Evolutionary conservation across 768 basidiomycete species (phyloP), one percentile per base, ranked within the genome.

Genomic region (Phanerochaete carnosa): DNA sequence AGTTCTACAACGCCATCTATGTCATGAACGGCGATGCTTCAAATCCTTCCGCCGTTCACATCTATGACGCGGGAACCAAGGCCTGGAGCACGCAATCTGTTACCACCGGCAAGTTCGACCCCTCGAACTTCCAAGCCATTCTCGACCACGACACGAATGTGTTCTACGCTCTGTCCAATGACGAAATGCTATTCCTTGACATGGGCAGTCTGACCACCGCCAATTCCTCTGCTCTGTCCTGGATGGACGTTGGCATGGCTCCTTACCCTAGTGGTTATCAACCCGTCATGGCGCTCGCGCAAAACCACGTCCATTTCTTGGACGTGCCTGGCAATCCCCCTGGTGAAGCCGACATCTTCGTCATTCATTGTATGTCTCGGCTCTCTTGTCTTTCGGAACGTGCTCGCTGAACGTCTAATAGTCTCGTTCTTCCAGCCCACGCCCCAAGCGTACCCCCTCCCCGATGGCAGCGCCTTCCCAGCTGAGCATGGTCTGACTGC

Each of bases 131-230:
- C 67, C 80, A 77, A 28, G 83, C 90, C 28, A 86, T 96, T 62
- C 82, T 98, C 33, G 95, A 98, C 75, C 95, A 96, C 64, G 95
- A 98, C 72, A 98, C 95, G 53, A 95, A 96, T 63, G 85, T 89
- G 61, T 89, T 97, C 75, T 90, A 92, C 72, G 89, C 87, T 0
- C 75, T 90, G 60, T 88, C 88, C 3, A 75, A 83, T 1, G 84
- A 81, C 47, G 83, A 82, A 56, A 60, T 95, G 1, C 93, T 76
- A 66, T 82, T 81, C 46, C 78, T 96, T 45, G 84, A 94, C 72
- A 86, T 96, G 83, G 79, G 75, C 26, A 65, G 76, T 15, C 77
- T 92, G 59, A 89, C 80, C 49, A 74, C 81, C 4, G 88, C 92
- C 2, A 83, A 83, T 51, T 74, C 78, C 35, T 77, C 76, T 2